Percentiles rank a stretch among this genome's conserved stretches.
Evolutionary conservation across 148 eudicot species (phyloP).

Genomic region (Selenicereus undatus): DNA sequence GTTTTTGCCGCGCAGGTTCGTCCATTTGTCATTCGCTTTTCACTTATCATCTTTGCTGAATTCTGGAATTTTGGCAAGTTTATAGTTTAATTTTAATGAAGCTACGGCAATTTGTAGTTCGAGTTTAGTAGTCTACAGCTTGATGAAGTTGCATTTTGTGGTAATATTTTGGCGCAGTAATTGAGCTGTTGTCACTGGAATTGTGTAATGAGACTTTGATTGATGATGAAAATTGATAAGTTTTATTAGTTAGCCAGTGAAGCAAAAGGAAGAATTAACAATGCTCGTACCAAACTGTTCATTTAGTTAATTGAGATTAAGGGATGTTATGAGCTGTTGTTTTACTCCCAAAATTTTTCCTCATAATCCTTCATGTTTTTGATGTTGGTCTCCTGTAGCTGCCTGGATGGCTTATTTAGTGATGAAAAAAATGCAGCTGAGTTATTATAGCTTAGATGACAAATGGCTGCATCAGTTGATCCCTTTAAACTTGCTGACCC

Average conservation of each 20-base stretch:
- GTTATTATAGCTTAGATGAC: no score
- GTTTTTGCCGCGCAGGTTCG: slow-evolving; percentile 88
- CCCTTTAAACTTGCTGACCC: background rate
- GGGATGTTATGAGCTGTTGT: background rate
- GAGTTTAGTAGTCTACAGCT: background rate
- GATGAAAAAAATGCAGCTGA: no score
- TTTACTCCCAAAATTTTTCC: background rate
- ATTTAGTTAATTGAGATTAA: background rate
- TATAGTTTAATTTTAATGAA: background rate
- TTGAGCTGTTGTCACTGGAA: background rate
- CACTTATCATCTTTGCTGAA: background rate
- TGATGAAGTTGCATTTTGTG: background rate
- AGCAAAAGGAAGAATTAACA: background rate
- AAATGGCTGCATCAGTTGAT: no score
- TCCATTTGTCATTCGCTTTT: background rate
- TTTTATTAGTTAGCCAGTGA: background rate
- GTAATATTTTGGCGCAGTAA: background rate
- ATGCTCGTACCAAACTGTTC: background rate
- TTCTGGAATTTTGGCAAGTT: background rate
- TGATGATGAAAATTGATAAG: background rate
- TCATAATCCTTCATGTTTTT: background rate
- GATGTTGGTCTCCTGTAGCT: background rate
- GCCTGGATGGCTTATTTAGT: no score
- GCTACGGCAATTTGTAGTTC: background rate
- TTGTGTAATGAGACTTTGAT: background rate